phyloP scores from a whole-genome alignment of 2,329 filamentous ascomycete genomes.

The Verticillium zaregamsianum region DNA sequence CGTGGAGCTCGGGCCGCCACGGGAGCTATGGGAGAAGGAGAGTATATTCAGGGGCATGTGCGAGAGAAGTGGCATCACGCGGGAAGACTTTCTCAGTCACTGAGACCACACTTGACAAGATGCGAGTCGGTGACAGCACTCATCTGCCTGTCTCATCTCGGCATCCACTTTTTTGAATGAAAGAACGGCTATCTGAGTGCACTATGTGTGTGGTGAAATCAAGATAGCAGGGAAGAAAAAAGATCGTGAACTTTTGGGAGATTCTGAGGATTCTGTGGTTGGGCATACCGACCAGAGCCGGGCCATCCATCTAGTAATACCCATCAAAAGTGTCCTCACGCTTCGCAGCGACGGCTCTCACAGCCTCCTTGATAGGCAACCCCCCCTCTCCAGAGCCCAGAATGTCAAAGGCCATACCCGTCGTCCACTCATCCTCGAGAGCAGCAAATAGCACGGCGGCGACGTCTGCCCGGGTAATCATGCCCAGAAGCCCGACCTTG shows the following conservation, averaged over 20 bases:
- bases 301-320: constrained; percentile 12
- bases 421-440: constrained; percentile 32
- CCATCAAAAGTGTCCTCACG: constrained; percentile 26
- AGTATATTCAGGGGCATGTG: constrained; percentile 91
- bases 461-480: constrained; percentile 38
- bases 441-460: constrained; percentile 35
- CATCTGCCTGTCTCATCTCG: no score
- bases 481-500: constrained; percentile 29
- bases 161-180: not conserved
- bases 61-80: constrained; percentile 72
- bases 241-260: not conserved
- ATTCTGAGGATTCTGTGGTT: not conserved
- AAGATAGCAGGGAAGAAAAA: no score
- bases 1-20: constrained; percentile 77
- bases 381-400: constrained; percentile 31
- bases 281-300: not conserved
- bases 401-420: constrained; percentile 37
- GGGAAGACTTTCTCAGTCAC: constrained; percentile 43
- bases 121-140: no score
- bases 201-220: no score
- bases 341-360: constrained; percentile 30
- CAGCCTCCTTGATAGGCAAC: constrained; percentile 27
- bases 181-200: no score
- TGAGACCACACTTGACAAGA: not conserved
- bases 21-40: constrained; percentile 62